Base-by-base conservation (phyloP, 345 rosid genomes). In the Jatropha curcas region DNA sequence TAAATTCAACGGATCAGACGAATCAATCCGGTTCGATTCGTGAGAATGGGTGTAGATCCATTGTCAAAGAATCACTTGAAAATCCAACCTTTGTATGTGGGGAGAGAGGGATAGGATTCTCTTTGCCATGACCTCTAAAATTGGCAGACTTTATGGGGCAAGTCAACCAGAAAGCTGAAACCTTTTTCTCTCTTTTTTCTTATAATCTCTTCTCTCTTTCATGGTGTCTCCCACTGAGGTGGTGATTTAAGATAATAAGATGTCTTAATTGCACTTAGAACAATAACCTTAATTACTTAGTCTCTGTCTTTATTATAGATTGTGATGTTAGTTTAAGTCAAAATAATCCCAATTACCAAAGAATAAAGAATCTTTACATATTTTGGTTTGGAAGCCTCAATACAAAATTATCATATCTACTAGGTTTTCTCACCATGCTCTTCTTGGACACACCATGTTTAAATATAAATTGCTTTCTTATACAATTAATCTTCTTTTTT, bases 151-250 rank as follows among this genome's bases (percentile, higher is more conserved):
- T 88, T 86, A 74, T 82, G 68, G 85, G 81, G 84, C 79, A 85
- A 85, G 90, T 86, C 90, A 88, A 88, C 90, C 31, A 86, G 59
- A 86, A 88, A 88, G 90, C 80, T 83, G 79, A 20, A 46, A 14
- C 77, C 72, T 75, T 79, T 53, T 62, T 11, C 19, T 11, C 19
- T 46, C 48, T 65, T 28, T 33, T 33, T 30, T 62, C 46, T 31
- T 8, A 24, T 17, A 17, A 16, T 37, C 76, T 60, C 24, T 14
- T 48, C 60, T 51, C 52, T 28, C 35, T 73, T 67, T 7, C 62
- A 76, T 80, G 78, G 83, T 83, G 87, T 79, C 55, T 76, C 87
- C 84, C 88, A 85, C 87, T 84, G 59, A 20, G 77, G 74, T 65
- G 22, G 65, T 65, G 59, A 77, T 70, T 31, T 72, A 70, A 74